phyloP scores from a whole-genome alignment of 1,284 basidiomycete genomes.

The Gomphus bonarii region DNA sequence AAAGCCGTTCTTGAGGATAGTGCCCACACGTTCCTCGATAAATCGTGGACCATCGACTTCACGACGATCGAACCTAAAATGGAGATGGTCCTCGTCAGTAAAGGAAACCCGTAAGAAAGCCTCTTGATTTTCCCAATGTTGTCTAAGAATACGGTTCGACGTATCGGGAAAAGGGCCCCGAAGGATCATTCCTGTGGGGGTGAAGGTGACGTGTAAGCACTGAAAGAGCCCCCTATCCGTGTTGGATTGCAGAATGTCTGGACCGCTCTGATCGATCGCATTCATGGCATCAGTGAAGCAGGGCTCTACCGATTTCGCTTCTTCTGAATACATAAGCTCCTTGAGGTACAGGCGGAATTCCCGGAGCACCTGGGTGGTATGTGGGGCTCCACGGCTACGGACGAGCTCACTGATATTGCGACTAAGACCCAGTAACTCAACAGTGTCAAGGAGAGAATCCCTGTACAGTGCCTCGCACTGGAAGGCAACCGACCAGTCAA shows the following conservation, averaged over 20 bases:
- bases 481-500: slow-evolving; percentile 49
- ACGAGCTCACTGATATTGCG: neutral
- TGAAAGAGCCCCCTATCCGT: neutral
- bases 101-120: slow-evolving; percentile 71
- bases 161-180: slow-evolving; percentile 65
- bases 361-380: neutral
- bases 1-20: slow-evolving; percentile 54
- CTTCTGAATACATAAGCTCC: neutral
- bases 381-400: neutral
- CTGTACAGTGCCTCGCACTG: slow-evolving; percentile 50
- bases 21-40: slow-evolving; percentile 50
- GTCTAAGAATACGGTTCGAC: slow-evolving; percentile 54
- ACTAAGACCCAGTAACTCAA: slow-evolving; percentile 27
- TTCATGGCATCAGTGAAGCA: neutral
- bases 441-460: slow-evolving; percentile 46
- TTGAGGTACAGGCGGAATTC: neutral
- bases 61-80: slow-evolving; percentile 50
- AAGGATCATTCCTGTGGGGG: slow-evolving; percentile 57
- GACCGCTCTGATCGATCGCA: neutral
- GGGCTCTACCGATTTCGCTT: neutral
- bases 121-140: slow-evolving; percentile 45
- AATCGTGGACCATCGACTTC: slow-evolving; percentile 50
- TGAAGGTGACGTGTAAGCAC: slow-evolving; percentile 59
- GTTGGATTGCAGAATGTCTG: neutral
- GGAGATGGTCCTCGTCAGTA: slow-evolving; percentile 62